Evolutionary conservation across 2,329 filamentous ascomycete genomes (phyloP), one percentile per base, ranked within the genome.

Genomic region (Fusarium abutilonis): DNA sequence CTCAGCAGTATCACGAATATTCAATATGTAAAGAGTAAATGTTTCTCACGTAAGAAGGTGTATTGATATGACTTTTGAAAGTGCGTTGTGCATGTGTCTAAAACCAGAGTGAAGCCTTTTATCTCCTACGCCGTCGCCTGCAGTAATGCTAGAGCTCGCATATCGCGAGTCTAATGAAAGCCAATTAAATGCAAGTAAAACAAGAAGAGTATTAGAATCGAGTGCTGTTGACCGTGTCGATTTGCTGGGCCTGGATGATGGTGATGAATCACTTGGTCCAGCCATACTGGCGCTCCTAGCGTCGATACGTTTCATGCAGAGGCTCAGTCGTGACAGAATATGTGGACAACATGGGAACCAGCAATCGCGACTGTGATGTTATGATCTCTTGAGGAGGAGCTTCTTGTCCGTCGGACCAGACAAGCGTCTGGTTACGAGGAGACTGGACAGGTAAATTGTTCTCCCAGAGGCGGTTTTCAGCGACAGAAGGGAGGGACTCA

Each of bases 381-480:
- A 34, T 21, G 21, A n/a, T 19, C 4, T 46, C 45, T 4, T 52
- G 51, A 26, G 50, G 31, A 21, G 35, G 17, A 3, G n/a, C 26
- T 6, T 69, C 52, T 13, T 69, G 46, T 11, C 66, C 64, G 13
- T 67, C 66, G 15, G 68, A 72, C 73, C 73, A 74, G 31, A 75
- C 70, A 28, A 58, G 54, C 35, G 74, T 70, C 36, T 70, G 63
- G 29, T 71, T 54, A 21, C 54, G 50, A 15, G 64, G 54, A 9
- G 58, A 54, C 17, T 57, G 53, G 3, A 52, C 31, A 4, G 42
- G 32, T 17, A 51, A 41, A 29, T 46, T 47, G 9, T 26, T 31
- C 13, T 66, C 41, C 67, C 65, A 68, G 10, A 57, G 42, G 19
- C 53, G 39, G 26, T 48, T 48, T 15, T 50, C 39, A 38, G 46